Conservation (phyloP, 2,329 filamentous ascomycete genomes). For the Aspergillus nomiae region DNA sequence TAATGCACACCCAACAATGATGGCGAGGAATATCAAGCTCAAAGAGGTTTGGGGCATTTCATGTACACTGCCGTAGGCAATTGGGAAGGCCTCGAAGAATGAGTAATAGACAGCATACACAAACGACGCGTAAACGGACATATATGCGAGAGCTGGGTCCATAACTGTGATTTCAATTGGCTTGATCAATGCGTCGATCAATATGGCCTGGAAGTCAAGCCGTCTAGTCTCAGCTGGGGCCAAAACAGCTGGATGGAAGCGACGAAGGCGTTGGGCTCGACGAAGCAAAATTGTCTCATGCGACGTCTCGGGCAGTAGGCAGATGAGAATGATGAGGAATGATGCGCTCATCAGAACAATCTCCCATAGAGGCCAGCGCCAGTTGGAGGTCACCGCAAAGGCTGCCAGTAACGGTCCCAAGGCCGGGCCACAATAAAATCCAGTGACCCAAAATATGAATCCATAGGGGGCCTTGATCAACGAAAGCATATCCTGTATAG, state of each 20-base stretch:
- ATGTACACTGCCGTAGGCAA: constrained; percentile 64
- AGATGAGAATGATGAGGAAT: constrained; percentile 61
- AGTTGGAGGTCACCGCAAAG: constrained; percentile 34
- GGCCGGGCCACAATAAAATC: constrained; percentile 52
- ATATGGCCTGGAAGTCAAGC: background rate
- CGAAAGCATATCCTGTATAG: constrained; percentile 49
- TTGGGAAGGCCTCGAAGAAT: constrained; percentile 68
- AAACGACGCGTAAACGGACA: constrained; percentile 64
- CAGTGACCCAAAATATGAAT: constrained; percentile 61
- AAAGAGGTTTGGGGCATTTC: constrained; percentile 60
- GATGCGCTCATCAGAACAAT: constrained; percentile 64
- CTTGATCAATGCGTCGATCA: background rate
- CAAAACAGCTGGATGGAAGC: background rate
- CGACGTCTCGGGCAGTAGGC: constrained; percentile 55
- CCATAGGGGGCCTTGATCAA: constrained; percentile 60
- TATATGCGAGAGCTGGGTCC: constrained; percentile 65
- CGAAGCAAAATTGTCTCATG: constrained; percentile 2
- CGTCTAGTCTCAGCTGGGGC: background rate
- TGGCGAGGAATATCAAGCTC: constrained; percentile 63
- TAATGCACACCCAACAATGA: constrained; percentile 47
- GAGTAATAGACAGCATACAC: constrained; percentile 55
- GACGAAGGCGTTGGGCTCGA: constrained; percentile 1
- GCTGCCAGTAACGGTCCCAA: constrained; percentile 45
- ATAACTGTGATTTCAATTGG: constrained; percentile 1
- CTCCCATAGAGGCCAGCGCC: constrained; percentile 63